A percentile compares a stretch with the other conserved stretches of the same genome.
These are phyloP conservation scores for Iris pallida DNA, from an alignment of 116 monocot genomes.

Conservation along the genomic window DNA sequence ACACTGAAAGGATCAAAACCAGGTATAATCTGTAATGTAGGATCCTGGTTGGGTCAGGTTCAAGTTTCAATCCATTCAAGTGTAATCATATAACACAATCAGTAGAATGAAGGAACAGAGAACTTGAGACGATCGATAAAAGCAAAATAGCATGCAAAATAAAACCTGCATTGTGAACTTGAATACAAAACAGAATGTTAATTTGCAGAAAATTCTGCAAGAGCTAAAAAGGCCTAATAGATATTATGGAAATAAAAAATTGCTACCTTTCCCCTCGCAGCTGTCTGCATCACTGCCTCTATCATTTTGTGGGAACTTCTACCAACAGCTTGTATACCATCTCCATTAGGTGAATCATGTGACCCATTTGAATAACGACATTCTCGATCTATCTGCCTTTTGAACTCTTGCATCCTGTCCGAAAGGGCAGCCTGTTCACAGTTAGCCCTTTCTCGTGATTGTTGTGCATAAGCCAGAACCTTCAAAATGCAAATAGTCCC, in stretches of 20 bases:
- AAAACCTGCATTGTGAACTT: no score
- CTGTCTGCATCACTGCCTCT: conserved; percentile 94
- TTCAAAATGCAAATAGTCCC: conserved; percentile 18
- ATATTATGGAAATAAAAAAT: neutral
- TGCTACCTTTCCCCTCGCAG: conserved; percentile 80
- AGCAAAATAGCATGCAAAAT: no score
- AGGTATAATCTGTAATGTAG: no score
- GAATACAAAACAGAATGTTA: no score
- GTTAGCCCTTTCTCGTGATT: conserved; percentile 95
- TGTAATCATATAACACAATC: no score
- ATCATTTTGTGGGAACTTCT: conserved; percentile 99
- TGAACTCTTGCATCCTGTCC: conserved; percentile 98
- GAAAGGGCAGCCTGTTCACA: conserved; percentile 81
- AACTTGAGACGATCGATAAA: no score
- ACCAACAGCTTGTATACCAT: conserved; percentile 94
- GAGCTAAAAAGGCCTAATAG: no score
- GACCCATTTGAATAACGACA: conserved; percentile 66
- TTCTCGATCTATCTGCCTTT: conserved; percentile 90
- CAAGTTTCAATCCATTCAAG: no score
- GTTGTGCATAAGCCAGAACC: conserved; percentile 97
- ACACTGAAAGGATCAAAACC: no score
- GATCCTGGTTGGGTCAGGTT: no score
- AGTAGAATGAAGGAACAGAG: no score
- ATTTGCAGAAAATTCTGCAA: no score
- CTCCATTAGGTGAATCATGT: conserved; percentile 72